Evolutionary conservation across 2,329 filamentous ascomycete genomes (phyloP), one percentile per base, ranked within the genome.

Genomic region (Aspergillus arachidicola): DNA sequence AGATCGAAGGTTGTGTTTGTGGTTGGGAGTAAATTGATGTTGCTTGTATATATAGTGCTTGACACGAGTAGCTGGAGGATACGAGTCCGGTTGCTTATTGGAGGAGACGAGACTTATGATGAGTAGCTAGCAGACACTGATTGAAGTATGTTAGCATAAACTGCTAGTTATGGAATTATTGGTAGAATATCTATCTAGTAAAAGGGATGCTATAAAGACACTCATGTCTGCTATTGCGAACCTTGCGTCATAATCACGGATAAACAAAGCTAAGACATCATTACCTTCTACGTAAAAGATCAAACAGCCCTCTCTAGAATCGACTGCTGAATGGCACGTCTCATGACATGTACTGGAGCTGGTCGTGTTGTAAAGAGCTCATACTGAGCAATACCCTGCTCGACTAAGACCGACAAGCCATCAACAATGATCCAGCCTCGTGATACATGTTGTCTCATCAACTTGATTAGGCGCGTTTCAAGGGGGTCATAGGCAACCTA

Each of bases 351-450:
- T 4, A 69, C 59, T 2, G 71, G 71, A 1, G 71, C 70, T 19
- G 67, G 69, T 10, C 68, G 53, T 30, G 61, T 57, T 1, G 69
- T 73, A 45, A 73, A 70, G 3, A 73, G 56, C 51, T 73, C 68
- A 45, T 67, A 72, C 45, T 73, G 71, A 11, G 66, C 67, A 57
- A 71, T 64, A 19, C 68, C 70, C 50, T 73, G 71, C 48, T 71
- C 67, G 26, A 70, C 21, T 11, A 73, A 43, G 6, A 72, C 63
- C 12, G 57, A 60, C 16, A 69, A 45, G 6, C 70, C 70, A 64
- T 70, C 69, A 5, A 71, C 68, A 10, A 72, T 59, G 1, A 69
- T 62, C 71, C 71, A 73, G 7, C 70, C 70, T 38, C 60, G 58
- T 10, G 38, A n/a, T 10, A 41, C 7, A 41, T 41, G 38, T n/a